Base-by-base conservation (phyloP, 139 green algal species). In the Chlorella sorokiniana region DNA sequence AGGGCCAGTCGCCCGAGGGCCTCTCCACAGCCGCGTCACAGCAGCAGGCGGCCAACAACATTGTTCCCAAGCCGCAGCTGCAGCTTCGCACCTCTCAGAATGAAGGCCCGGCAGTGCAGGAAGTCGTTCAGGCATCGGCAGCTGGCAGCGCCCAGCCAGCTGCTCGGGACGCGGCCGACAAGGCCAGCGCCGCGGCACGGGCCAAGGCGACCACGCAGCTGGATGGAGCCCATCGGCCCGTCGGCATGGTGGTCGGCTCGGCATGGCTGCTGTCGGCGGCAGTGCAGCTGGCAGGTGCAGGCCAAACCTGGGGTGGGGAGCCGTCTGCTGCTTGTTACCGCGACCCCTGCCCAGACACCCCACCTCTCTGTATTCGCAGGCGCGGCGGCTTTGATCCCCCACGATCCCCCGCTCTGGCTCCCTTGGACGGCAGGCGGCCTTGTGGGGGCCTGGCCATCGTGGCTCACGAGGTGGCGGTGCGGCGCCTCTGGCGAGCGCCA, bases 401-500 rank as follows among this genome's bases (percentile, higher is more conserved):
- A n/a, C n/a, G n/a, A n/a, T n/a, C n/a, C 38, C 18, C 68, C 69
- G 6, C 37, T 82, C 35, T 83, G 76, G 35, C 29, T 86, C 45
- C 65, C 65, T 14, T 37, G 62, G 9, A 10, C 81, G 40, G 68
- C 68, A 4, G 65, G 65, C 23, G 65, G 48, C 37, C 3, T 33
- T 16, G 65, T 77, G 27, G 78, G 65, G 22, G 65, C 31, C 22
- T 79, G 52, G 27, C 14, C 16, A 31, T 10, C 18, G 51, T 48
- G 42, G 38, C 56, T 5, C 80, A 93, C 81, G 84, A 88, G 3
- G 87, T 85, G 73, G 84, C 79, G 78, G 79, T 86, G 40, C 74
- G 81, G 22, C 86, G 80, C 42, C 35, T 93, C 33, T 94, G 91
- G 90, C 73, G 74, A 4, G 59, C 82, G 0, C 93, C 93, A 1